Evolutionary conservation across 768 basidiomycete species (phyloP).

Genomic region (Hortiboletus flavorubellus): DNA sequence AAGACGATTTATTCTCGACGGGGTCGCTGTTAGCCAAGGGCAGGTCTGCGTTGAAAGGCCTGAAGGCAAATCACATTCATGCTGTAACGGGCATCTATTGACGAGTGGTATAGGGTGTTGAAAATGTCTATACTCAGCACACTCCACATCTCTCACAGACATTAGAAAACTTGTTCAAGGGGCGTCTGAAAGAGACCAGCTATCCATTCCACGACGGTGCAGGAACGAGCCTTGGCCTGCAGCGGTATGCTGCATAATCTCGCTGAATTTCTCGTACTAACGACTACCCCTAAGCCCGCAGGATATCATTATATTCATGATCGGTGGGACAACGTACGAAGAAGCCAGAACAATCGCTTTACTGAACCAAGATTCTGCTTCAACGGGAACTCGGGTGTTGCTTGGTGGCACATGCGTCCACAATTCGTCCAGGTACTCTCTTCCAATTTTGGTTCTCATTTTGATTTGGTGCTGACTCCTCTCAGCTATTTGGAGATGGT

Average conservation of each 20-base stretch:
- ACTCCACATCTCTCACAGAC: conserved; percentile 92
- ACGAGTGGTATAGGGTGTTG: conserved; percentile 69
- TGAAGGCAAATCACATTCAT: conserved; percentile 60
- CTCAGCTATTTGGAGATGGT: conserved; percentile 88
- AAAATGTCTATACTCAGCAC: conserved; percentile 99
- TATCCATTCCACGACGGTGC: conserved; percentile 85
- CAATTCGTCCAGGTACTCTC: conserved; percentile 81
- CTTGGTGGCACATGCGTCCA: conserved; percentile 95
- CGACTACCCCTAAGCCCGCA: conserved; percentile 60
- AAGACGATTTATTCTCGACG: conserved; percentile 95
- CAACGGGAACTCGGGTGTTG: conserved; percentile 69
- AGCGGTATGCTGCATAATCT: conserved; percentile 45
- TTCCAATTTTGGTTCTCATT: neutral
- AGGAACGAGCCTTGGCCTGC: conserved; percentile 66
- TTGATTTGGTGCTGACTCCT: conserved; percentile 6
- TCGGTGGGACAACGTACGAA: conserved; percentile 95
- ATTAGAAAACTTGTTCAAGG: conserved; percentile 83
- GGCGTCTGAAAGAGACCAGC: conserved; percentile 78
- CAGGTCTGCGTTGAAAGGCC: conserved; percentile 89
- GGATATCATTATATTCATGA: conserved; percentile 94
- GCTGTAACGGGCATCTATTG: neutral
- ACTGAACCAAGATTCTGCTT: conserved; percentile 76
- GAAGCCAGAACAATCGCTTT: conserved; percentile 84
- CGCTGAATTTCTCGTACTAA: conserved; percentile 1
- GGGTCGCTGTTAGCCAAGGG: conserved; percentile 94